Evolutionary conservation across 164 flowering plant genomes (phyloP).

Genomic region (Dillenia turbinata): DNA sequence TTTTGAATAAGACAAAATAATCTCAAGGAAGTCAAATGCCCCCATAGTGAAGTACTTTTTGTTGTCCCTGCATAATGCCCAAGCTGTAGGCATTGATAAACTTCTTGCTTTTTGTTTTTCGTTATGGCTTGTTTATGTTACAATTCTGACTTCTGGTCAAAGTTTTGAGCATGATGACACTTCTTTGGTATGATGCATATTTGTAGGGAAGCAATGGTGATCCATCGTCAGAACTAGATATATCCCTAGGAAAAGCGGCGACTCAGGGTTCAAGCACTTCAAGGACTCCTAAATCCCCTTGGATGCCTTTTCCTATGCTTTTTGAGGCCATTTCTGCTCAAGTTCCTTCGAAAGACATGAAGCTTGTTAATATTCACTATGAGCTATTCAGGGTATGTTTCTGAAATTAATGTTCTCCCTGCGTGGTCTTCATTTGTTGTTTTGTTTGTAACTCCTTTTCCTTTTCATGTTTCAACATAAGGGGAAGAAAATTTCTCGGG

Average conservation of each 20-base stretch:
- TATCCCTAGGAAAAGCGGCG: constrained; percentile 16
- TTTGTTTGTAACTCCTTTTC: neutral
- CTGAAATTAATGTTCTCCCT: neutral
- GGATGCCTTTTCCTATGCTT: constrained; percentile 89
- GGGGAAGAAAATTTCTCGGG: constrained; percentile 53
- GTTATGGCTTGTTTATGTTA: neutral
- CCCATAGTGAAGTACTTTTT: neutral
- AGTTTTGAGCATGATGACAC: too few species aligned
- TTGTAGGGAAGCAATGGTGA: constrained; percentile 20
- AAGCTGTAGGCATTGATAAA: neutral
- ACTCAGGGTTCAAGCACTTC: constrained; percentile 21
- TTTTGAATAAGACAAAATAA: too few species aligned
- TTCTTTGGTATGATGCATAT: too few species aligned
- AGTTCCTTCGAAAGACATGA: constrained; percentile 48
- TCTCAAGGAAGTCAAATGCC: too few species aligned
- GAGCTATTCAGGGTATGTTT: constrained; percentile 49
- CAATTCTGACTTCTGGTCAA: too few species aligned
- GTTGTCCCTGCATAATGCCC: neutral
- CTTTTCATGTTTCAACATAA: constrained; percentile 11
- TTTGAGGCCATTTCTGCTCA: constrained; percentile 61
- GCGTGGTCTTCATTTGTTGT: neutral
- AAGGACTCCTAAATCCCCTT: constrained; percentile 67
- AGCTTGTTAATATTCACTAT: constrained; percentile 36
- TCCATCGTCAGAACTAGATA: constrained; percentile 11
- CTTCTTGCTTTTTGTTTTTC: neutral